Evolutionary conservation across 129 eudicot genomes (phyloP).

Genomic region (Pulicaria dysenterica): DNA sequence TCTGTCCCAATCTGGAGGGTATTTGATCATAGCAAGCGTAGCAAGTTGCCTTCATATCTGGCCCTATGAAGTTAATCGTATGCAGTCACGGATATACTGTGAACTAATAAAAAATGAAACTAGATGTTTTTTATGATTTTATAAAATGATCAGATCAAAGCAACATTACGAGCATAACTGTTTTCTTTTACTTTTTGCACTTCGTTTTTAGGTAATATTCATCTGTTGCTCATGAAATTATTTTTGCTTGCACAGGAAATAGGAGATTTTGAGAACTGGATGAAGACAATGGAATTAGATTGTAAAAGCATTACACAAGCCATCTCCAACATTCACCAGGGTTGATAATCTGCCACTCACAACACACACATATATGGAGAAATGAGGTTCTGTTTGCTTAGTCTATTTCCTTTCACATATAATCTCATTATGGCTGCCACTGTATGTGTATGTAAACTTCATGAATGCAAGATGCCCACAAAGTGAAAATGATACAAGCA

Average conservation of each 20-base stretch:
- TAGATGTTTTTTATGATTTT: too few species aligned
- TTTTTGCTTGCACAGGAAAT: conserved; percentile 62
- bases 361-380: conserved; percentile 1
- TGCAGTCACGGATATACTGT: neutral
- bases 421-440: neutral
- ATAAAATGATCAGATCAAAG: neutral
- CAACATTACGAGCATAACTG: neutral
- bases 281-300: conserved; percentile 97
- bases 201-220: too few species aligned
- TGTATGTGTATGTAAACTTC: conserved; percentile 13
- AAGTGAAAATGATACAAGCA: too few species aligned
- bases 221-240: neutral
- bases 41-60: neutral
- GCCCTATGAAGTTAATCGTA: neutral
- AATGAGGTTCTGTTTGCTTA: conserved; percentile 11
- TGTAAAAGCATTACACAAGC: conserved; percentile 87
- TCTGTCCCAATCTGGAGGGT: too few species aligned
- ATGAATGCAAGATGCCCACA: conserved; percentile 14
- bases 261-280: conserved; percentile 98
- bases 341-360: conserved; percentile 29
- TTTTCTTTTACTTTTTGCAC: too few species aligned
- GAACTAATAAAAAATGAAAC: neutral
- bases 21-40: neutral
- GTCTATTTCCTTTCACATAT: neutral
- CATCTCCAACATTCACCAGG: conserved; percentile 76